Evolutionary conservation across 768 basidiomycete genomes (phyloP).

Genomic region (Suillus luteus): DNA sequence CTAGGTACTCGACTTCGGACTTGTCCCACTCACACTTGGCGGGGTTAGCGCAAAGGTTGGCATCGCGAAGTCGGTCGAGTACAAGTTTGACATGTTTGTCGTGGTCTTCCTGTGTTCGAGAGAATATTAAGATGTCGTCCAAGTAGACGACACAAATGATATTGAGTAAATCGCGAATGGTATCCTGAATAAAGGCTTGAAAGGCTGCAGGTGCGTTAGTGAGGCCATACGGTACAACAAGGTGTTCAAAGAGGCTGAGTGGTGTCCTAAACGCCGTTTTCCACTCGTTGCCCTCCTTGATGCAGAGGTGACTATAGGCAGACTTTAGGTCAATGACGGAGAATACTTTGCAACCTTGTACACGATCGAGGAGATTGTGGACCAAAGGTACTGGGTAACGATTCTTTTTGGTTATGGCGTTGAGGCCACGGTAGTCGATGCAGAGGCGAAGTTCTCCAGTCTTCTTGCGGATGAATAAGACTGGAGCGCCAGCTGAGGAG

Average conservation of each 20-base stretch:
- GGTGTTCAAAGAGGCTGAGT: conserved; percentile 40
- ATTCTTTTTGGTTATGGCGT: conserved; percentile 37
- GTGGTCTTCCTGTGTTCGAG: no score
- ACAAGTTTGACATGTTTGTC: no score
- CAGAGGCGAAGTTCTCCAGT: conserved; percentile 33
- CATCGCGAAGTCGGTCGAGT: no score
- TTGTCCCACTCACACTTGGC: no score
- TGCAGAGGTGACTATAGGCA: conserved; percentile 40
- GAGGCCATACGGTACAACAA: conserved; percentile 41
- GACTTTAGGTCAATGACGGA: conserved; percentile 40
- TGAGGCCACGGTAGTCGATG: conserved; percentile 37
- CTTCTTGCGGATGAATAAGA: conserved; percentile 36
- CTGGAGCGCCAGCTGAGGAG: conserved; percentile 33
- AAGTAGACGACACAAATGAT: no score
- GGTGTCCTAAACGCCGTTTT: conserved; percentile 43
- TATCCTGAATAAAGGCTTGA: conserved; percentile 44
- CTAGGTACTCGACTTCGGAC: no score
- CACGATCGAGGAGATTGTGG: conserved; percentile 30
- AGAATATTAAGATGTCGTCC: no score
- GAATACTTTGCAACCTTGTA: conserved; percentile 32
- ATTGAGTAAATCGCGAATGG: neutral
- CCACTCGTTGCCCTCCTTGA: conserved; percentile 43
- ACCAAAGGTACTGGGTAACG: conserved; percentile 37
- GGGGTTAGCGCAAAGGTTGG: no score
- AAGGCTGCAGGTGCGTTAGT: conserved; percentile 44